Base-by-base conservation (phyloP, 1,139 yeast species). In the Debaryomyces psychrophilus region DNA sequence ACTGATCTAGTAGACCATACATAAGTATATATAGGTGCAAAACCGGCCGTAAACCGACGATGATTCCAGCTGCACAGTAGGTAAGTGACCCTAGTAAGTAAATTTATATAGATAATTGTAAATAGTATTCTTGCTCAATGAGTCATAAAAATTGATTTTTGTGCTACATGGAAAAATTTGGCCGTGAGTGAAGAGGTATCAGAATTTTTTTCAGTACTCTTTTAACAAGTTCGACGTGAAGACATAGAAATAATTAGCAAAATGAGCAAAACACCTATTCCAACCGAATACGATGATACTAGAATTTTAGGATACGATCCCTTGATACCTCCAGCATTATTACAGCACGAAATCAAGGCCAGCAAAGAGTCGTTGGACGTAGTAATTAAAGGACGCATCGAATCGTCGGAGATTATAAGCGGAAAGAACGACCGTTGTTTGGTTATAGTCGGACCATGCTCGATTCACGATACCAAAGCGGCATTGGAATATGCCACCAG, bases 371-470 rank as follows among this genome's bases (percentile, higher is more conserved):
- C 92, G 31, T 71, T 82, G 52, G 81, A 79, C 50, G 84, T 89
- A 3, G 96, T 93, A 43, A 74, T 85, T 48, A 70, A 71, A 54
- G 97, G 95, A 50, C 83, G 99, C 69, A 76, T 75, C 56, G 93
- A 83, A 39, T 83, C 95, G 44, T 79, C 83, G 50, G 79, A 81
- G 31, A 86, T 92, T 50, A 79, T 92, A 55, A 74, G 79, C 53
- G 87, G 88, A 46, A 71, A 77, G 54, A 92, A 87, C 60, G 96
- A 90, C 78, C 83, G 90, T 63, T 77, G 90, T 48, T 74, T 93
- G 46, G 87, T 90, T 31, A 95, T 93, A 45, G 97, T 81, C 35
- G 85, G 99, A 2, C 99, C 99, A 50, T 93, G 99, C 68, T 92
- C 98, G 27, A 85, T 93, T 59, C 99, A 93, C 67, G 98, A 93